Evolutionary conservation across 139 green algal genomes (phyloP), one percentile per base, ranked within the genome.

Genomic region (Desmodesmus armatus): DNA sequence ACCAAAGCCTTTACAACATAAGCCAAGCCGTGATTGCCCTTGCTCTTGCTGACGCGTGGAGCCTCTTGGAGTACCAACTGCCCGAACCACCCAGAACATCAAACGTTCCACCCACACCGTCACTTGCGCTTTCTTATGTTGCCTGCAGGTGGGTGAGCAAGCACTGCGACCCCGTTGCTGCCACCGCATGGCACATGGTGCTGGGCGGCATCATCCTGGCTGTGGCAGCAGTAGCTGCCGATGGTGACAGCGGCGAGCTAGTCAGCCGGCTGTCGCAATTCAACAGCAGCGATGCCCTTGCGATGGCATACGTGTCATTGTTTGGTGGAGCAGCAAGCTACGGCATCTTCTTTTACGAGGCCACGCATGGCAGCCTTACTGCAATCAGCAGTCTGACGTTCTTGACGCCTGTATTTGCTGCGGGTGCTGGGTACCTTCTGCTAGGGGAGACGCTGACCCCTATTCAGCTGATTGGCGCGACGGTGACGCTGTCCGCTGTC

Each of bases 181-280:
- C 97, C 3, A 99, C 97, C 15, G 97, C 96, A 2, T 99, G 94
- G 94, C 97, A 99, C 89, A 99, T 99, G 96, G 78, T 99, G 35
- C 87, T 99, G 9, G 97, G 97, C 13, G 95, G 96, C 3, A 27
- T 96, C 0, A 87, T 95, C 6, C 92, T 98, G 55, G 35, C 91
- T 31, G 93, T 83, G 43, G 60, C 58, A 17, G 86, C 86, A 7
- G 60, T 87, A 0, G 37, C 51, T 35, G 58, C 67, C 51, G 88
- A 91, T 51, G 70, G 87, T 87, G 39, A 66, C 37, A 55, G 51
- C 13, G 39, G 29, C 2, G 82, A 87, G 41, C 80, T 94, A 23
- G 17, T 67, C 3, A 66, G 29, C 0, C 79, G 84, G 5, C 82
- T 96, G 23, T 37, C 81, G 11, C 75, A 85, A 41, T 88, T 90